Percentiles rank a stretch among this genome's conserved stretches.
These are phyloP conservation scores for Populus euphratica DNA, from an alignment of 345 rosid genomes.

Conservation along the genomic window DNA sequence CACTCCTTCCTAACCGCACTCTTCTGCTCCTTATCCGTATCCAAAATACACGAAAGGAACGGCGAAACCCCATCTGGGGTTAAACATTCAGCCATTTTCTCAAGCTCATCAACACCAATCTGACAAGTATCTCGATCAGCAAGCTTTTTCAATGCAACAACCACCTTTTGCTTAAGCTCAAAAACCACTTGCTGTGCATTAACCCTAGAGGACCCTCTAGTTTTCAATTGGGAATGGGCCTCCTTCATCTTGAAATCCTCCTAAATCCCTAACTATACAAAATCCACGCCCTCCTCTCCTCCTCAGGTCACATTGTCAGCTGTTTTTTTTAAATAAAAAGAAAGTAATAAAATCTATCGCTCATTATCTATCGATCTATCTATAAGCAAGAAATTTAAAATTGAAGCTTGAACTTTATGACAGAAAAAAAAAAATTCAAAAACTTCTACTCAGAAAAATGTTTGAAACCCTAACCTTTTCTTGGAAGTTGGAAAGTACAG, in stretches of 20 bases:
- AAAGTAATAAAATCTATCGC: neutral
- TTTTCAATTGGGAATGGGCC: constrained; percentile 36
- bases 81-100: constrained; percentile 56
- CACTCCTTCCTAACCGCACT: constrained; percentile 69
- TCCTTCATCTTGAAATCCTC: constrained; percentile 39
- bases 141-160: constrained; percentile 70
- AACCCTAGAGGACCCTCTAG: constrained; percentile 26
- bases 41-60: constrained; percentile 74
- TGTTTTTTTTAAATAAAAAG: neutral
- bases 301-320: too few species aligned
- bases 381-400: too few species aligned
- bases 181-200: constrained; percentile 41
- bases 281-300: too few species aligned
- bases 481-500: too few species aligned
- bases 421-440: too few species aligned
- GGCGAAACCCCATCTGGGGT: constrained; percentile 52
- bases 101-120: constrained; percentile 77
- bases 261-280: neutral
- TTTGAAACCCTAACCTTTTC: too few species aligned
- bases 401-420: too few species aligned
- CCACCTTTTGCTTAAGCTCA: constrained; percentile 74
- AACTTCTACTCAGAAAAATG: too few species aligned
- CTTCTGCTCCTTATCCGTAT: constrained; percentile 72
- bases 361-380: too few species aligned
- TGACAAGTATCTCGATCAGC: constrained; percentile 87